Base-by-base conservation (phyloP, 192 early-diverging fungal genomes). In the Gryganskiella cystojenkinii region DNA sequence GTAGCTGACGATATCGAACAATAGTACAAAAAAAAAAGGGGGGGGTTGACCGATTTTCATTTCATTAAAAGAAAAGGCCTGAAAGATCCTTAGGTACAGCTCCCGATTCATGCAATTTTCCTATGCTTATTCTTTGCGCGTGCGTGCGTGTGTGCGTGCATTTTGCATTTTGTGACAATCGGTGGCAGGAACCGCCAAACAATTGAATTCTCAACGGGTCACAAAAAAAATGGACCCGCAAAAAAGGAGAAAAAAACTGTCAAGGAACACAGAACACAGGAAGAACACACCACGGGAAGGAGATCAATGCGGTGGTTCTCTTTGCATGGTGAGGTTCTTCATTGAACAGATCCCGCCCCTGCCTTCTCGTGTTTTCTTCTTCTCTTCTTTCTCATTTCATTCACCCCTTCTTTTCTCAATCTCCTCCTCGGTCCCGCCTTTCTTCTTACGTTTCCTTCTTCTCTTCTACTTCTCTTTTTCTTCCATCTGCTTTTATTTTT, bases 191-290 rank as follows among this genome's bases (percentile, higher is more conserved):
- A 64, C 24, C 49, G 42, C 35, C 62, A 11, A 64, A 4, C 37
- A 64, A 64, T 49, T 52, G 51, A 49, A 49, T 64, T 64, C 57
- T 22, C 35, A 34, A 25, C 43, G 34, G 8, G 2, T 25, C 42
- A 40, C 42, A 27, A 59, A 44, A 24, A 59, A 35, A 54, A 53
- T n/a, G n/a, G n/a, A n/a, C n/a, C n/a, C n/a, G n/a, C n/a, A n/a
- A n/a, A n/a, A n/a, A n/a, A n/a, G n/a, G n/a, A 54, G 31, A 42
- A 44, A 25, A 64, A 54, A 64, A 64, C 62, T 49, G 62, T 52
- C 8, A 54, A 64, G 43, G 37, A 54, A 24, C 31, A 28, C 24
- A 14, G 3, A 8, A 30, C 25, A 22, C 25, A 14, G 52, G 24
- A 27, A 27, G 53, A 30, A n/a, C 9, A 50, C 19, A 50, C 24